A percentile compares a stretch with the other conserved stretches of the same genome.
phyloP scores from a whole-genome alignment of 768 basidiomycete species.

The Mycena filopes region DNA sequence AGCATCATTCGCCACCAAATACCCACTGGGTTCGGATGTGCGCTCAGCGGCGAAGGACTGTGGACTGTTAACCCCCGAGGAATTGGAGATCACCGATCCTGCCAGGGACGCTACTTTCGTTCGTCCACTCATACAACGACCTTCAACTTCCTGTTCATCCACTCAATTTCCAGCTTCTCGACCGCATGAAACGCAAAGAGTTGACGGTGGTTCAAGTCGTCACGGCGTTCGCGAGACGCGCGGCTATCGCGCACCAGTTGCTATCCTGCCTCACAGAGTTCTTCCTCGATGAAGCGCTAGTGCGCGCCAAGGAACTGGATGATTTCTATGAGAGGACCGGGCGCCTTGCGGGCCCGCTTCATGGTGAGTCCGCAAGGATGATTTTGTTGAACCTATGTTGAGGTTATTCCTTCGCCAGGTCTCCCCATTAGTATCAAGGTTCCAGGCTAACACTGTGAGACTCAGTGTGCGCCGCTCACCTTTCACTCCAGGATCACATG shows the following conservation, averaged over 20 bases:
- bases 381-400: too few species aligned
- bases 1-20: conserved; percentile 22
- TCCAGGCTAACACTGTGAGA: conserved; percentile 39
- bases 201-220: conserved; percentile 51
- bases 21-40: conserved; percentile 40
- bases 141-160: too few species aligned
- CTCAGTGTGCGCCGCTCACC: conserved; percentile 12
- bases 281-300: conserved; percentile 55
- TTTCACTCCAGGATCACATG: conserved; percentile 46
- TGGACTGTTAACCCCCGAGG: conserved; percentile 43
- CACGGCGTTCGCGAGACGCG: conserved; percentile 57
- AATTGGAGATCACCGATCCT: conserved; percentile 42
- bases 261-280: conserved; percentile 53
- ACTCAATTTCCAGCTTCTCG: conserved; percentile 19
- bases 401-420: conserved; percentile 21
- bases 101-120: not conserved
- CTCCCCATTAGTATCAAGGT: conserved; percentile 53
- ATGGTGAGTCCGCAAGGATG: conserved; percentile 47
- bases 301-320: conserved; percentile 53
- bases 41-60: conserved; percentile 42
- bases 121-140: not conserved
- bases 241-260: conserved; percentile 62
- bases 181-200: conserved; percentile 39
- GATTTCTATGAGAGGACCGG: conserved; percentile 49
- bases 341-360: conserved; percentile 53